Evolutionary conservation across 2,329 filamentous ascomycete species (phyloP).

Genomic region (Alternaria sp.): DNA sequence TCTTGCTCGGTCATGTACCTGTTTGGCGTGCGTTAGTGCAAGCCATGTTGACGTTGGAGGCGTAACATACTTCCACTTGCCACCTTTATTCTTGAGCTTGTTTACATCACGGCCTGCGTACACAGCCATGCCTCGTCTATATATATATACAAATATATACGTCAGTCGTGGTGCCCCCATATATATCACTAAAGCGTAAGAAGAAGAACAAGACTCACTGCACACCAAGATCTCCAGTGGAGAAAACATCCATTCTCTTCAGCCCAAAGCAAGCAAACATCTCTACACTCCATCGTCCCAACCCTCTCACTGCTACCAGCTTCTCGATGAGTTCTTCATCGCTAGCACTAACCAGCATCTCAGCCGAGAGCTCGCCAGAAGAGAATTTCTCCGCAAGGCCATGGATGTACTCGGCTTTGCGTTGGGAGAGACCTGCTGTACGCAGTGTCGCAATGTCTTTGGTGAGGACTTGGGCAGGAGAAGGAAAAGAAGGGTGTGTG

Average conservation of each 20-base stretch:
- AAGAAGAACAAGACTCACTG: constrained; percentile 64
- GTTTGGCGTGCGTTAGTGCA: not conserved
- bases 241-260: constrained; percentile 94
- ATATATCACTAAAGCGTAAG: not conserved
- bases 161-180: not conserved
- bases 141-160: too few relatives aligned
- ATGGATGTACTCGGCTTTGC: constrained; percentile 94
- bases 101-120: constrained; percentile 83
- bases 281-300: constrained; percentile 87
- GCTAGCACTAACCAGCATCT: constrained; percentile 76
- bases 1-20: constrained; percentile 90
- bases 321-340: constrained; percentile 87
- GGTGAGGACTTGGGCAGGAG: constrained; percentile 74
- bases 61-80: constrained; percentile 78
- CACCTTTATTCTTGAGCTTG: constrained; percentile 79
- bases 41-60: not conserved
- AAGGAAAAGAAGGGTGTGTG: constrained; percentile 67
- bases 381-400: constrained; percentile 85
- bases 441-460: constrained; percentile 71
- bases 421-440: constrained; percentile 86
- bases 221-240: constrained; percentile 88
- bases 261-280: constrained; percentile 97
- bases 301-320: constrained; percentile 83
- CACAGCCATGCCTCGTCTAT: constrained; percentile 82
- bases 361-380: constrained; percentile 75